Percentiles rank a stretch among this genome's conserved stretches.
phyloP scores from a whole-genome alignment of 2,329 filamentous ascomycete genomes.

The Metarhizium anisopliae region DNA sequence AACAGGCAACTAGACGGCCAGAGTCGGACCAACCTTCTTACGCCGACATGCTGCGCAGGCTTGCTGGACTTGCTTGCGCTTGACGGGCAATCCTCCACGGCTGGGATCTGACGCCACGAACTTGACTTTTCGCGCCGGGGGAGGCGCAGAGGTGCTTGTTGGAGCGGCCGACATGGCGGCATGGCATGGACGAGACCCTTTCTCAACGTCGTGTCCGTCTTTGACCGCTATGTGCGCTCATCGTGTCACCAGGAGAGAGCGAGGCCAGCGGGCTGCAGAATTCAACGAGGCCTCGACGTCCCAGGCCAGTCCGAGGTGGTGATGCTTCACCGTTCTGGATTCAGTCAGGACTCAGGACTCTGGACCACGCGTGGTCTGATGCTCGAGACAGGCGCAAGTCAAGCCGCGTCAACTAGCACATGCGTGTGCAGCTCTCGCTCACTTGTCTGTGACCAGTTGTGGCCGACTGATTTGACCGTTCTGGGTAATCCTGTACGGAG shows the following conservation, averaged over 20 bases:
- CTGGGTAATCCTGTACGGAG: neutral
- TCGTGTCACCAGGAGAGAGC: neutral
- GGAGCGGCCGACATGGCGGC: constrained; percentile 13
- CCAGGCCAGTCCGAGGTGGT: neutral
- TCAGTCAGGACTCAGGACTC: no score
- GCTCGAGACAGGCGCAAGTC: neutral
- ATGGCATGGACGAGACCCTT: constrained; percentile 1
- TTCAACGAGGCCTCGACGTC: neutral
- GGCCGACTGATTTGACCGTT: neutral
- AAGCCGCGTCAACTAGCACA: neutral
- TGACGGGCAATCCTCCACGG: constrained; percentile 42
- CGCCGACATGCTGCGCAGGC: constrained; percentile 47
- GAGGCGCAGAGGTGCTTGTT: constrained; percentile 3
- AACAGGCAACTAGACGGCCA: neutral
- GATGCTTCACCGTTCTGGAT: neutral
- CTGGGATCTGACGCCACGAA: constrained; percentile 47
- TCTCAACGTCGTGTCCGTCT: neutral
- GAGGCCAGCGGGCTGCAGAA: neutral
- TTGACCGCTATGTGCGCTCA: neutral
- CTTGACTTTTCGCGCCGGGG: constrained; percentile 30
- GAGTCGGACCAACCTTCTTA: constrained; percentile 35
- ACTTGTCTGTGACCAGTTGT: neutral
- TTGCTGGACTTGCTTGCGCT: constrained; percentile 50
- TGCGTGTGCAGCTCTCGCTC: neutral
- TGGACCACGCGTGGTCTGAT: neutral